Percentiles rank a stretch among this genome's conserved stretches.
Conservation (phyloP, 1,284 basidiomycete species). For the Rhodotorula mucilaginosa region DNA sequence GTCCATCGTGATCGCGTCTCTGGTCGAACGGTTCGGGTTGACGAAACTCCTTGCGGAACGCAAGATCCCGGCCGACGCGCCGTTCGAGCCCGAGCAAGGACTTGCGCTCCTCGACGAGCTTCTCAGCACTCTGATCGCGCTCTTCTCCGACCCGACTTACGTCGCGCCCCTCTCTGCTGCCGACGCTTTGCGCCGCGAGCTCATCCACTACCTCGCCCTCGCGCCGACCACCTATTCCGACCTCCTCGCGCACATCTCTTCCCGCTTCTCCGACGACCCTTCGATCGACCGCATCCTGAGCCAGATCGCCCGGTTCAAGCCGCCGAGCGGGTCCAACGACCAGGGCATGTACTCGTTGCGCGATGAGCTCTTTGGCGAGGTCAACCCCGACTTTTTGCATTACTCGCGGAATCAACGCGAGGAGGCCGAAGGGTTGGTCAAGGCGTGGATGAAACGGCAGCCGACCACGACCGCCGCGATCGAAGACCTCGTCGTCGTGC, state of each 20-base stretch:
- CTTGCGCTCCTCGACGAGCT: constrained; percentile 89
- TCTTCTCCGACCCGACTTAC: constrained; percentile 77
- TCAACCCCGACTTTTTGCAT: constrained; percentile 95
- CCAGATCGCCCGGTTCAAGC: constrained; percentile 77
- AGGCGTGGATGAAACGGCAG: constrained; percentile 65
- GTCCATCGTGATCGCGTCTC: constrained; percentile 73
- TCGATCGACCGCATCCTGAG: constrained; percentile 77
- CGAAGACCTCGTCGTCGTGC: constrained; percentile 61
- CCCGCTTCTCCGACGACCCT: constrained; percentile 80
- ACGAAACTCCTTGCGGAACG: constrained; percentile 65
- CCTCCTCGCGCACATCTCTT: constrained; percentile 83
- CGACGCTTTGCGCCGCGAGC: constrained; percentile 72
- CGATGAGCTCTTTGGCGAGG: constrained; percentile 76
- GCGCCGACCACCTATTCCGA: constrained; percentile 88
- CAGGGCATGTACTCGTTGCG: constrained; percentile 84
- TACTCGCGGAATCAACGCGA: constrained; percentile 93
- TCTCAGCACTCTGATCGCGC: constrained; percentile 79
- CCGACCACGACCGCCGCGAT: constrained; percentile 48
- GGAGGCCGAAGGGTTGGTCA: constrained; percentile 80
- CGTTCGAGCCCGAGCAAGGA: constrained; percentile 68
- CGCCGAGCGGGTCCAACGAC: constrained; percentile 68
- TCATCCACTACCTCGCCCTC: constrained; percentile 86
- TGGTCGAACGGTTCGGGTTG: constrained; percentile 87
- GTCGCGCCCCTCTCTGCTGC: constrained; percentile 69
- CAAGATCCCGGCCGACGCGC: constrained; percentile 51